Percentiles rank a stretch among this genome's conserved stretches.
Conservation (phyloP, 192 early-diverging fungal species). For the Kappamyces sp. region DNA sequence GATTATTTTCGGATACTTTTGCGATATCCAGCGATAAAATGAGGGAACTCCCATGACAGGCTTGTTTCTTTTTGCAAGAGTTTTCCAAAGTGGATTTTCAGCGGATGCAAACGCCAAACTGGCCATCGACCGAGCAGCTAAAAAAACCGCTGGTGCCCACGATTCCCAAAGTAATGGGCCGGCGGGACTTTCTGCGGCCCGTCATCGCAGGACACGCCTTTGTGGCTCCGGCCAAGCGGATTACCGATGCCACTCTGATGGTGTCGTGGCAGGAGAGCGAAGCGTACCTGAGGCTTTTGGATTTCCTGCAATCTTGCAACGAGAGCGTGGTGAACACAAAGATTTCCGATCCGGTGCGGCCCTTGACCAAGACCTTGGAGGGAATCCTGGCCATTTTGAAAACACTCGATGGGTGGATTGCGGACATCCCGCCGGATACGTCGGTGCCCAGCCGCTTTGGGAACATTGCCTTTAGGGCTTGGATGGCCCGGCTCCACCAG, state of each 20-base stretch:
- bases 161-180: conserved; percentile 17
- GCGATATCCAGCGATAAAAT: conserved; percentile 40
- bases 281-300: conserved; percentile 62
- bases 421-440: conserved; percentile 65
- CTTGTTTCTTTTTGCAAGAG: too few relatives aligned
- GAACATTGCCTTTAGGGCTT: conserved; percentile 83
- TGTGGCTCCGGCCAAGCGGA: conserved; percentile 47
- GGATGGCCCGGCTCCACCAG: conserved; percentile 52
- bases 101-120: conserved; percentile 16
- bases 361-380: conserved; percentile 48
- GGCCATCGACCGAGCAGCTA: conserved; percentile 22
- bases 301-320: conserved; percentile 71
- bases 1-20: conserved; percentile 50
- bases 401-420: conserved; percentile 61
- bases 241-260: conserved; percentile 52
- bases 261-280: conserved; percentile 52
- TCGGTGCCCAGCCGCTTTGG: conserved; percentile 75
- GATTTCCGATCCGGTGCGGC: conserved; percentile 44
- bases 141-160: conserved; percentile 5
- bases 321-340: conserved; percentile 58
- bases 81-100: neutral
- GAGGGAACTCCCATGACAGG: neutral
- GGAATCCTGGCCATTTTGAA: conserved; percentile 59
- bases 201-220: conserved; percentile 32
- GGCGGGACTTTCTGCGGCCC: conserved; percentile 4